Percentiles rank a stretch among this genome's conserved stretches.
phyloP scores from a whole-genome alignment of 2,329 filamentous ascomycete species.

The Lachnellula willkommii region DNA sequence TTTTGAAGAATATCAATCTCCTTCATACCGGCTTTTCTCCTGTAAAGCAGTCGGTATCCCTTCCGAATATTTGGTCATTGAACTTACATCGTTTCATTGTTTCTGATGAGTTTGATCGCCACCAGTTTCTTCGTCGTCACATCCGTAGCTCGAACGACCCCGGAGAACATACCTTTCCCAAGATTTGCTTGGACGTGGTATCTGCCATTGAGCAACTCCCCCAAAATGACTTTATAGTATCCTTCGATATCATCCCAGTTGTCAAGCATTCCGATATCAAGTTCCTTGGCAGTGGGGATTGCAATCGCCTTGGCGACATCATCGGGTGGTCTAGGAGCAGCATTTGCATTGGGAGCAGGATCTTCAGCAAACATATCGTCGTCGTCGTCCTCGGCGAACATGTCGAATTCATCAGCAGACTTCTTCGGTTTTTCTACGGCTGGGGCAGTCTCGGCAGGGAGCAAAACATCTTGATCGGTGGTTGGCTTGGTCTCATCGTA shows the following conservation, averaged over 20 bases:
- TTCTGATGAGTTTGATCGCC: constrained; percentile 95
- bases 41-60: constrained; percentile 28
- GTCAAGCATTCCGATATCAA: constrained; percentile 74
- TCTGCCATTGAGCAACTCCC: constrained; percentile 81
- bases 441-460: constrained; percentile 31
- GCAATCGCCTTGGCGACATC: constrained; percentile 43
- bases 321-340: constrained; percentile 36
- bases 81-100: constrained; percentile 77
- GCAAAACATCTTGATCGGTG: constrained; percentile 46
- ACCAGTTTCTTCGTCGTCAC: constrained; percentile 69
- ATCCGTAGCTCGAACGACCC: constrained; percentile 85
- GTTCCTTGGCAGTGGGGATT: constrained; percentile 45
- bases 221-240: constrained; percentile 91
- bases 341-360: constrained; percentile 35
- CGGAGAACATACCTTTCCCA: constrained; percentile 93
- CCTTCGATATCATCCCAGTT: constrained; percentile 92
- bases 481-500: constrained; percentile 55
- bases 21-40: constrained; percentile 81
- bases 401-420: constrained; percentile 66
- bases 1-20: constrained; percentile 91
- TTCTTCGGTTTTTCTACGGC: constrained; percentile 38
- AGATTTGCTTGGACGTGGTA: constrained; percentile 86
- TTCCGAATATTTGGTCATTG: constrained; percentile 1
- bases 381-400: constrained; percentile 80
- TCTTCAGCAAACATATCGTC: constrained; percentile 59